phyloP scores from a whole-genome alignment of 2,329 filamentous ascomycete species.

The Grosmannia clavigera region DNA sequence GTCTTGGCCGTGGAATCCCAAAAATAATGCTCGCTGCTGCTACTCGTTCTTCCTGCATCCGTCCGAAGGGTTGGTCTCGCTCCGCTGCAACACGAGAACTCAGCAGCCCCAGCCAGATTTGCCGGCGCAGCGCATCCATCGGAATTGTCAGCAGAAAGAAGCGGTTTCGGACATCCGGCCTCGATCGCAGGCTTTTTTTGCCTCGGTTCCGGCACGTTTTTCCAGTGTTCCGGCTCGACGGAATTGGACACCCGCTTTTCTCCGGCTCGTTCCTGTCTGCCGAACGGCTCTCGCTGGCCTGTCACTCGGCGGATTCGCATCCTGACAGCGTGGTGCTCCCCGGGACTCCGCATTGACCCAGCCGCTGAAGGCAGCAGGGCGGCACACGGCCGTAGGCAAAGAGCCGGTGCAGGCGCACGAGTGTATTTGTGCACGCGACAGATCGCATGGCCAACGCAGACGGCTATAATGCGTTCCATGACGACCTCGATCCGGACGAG shows the following conservation, averaged over 20 bases:
- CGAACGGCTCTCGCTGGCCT: too few species aligned
- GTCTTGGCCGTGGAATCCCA: not conserved
- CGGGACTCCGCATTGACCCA: not conserved
- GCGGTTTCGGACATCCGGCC: not conserved
- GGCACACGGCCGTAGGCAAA: not conserved
- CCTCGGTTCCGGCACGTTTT: not conserved
- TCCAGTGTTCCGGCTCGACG: not conserved
- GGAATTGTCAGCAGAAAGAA: not conserved
- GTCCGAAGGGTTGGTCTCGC: not conserved
- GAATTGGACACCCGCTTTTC: not conserved
- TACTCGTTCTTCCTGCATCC: not conserved
- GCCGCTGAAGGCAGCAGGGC: not conserved
- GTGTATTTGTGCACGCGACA: not conserved
- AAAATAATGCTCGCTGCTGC: not conserved
- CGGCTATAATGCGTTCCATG: constrained; percentile 32
- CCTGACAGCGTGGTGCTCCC: not conserved
- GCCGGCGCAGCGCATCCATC: not conserved
- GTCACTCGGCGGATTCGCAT: not conserved
- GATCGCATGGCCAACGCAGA: constrained; percentile 20
- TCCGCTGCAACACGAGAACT: not conserved
- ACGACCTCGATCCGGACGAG: constrained; percentile 32
- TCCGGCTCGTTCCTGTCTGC: not conserved
- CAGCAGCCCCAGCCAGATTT: not conserved
- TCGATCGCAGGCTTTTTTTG: not conserved
- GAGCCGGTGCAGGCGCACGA: too few species aligned